These are phyloP conservation scores for Pontederia paniculata DNA, from an alignment of 176 grass and related monocot species.

Conservation along the genomic window DNA sequence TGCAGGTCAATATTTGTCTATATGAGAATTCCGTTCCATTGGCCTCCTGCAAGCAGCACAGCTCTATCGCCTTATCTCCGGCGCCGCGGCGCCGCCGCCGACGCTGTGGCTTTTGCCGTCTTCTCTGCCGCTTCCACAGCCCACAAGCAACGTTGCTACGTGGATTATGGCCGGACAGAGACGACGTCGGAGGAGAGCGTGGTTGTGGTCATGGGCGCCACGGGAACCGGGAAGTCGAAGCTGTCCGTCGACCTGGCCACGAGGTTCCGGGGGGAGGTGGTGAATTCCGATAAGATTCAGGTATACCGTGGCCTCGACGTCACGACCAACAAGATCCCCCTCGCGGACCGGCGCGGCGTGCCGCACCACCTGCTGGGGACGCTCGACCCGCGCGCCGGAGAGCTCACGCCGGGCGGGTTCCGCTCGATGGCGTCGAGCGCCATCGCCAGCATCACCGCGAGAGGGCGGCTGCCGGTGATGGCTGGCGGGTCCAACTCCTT, in stretches of 20 bases:
- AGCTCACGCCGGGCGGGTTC: constrained; percentile 24
- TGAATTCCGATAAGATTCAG: constrained; percentile 85
- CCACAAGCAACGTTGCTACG: not conserved
- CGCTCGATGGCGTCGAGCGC: constrained; percentile 22
- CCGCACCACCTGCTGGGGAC: constrained; percentile 60
- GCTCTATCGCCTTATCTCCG: not conserved
- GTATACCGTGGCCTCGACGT: constrained; percentile 58
- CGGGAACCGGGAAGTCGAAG: constrained; percentile 72
- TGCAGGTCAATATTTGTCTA: not conserved
- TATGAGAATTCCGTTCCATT: constrained; percentile 7
- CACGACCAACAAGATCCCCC: constrained; percentile 65
- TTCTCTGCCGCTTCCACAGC: not conserved
- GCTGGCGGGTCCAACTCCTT: constrained; percentile 73
- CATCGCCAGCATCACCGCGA: constrained; percentile 9
- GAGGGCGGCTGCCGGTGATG: constrained; percentile 33
- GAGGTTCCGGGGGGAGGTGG: constrained; percentile 38
- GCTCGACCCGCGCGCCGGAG: constrained; percentile 36
- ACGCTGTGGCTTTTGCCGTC: not conserved
- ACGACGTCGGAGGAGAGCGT: not conserved
- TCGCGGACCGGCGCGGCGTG: constrained; percentile 42
- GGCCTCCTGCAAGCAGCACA: not conserved
- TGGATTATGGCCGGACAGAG: not conserved
- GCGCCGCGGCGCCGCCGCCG: not conserved
- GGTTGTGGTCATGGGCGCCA: constrained; percentile 64
- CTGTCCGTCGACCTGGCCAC: constrained; percentile 56